Conservation (phyloP, 2,329 filamentous ascomycete genomes). For the Corynespora cassiicola region DNA sequence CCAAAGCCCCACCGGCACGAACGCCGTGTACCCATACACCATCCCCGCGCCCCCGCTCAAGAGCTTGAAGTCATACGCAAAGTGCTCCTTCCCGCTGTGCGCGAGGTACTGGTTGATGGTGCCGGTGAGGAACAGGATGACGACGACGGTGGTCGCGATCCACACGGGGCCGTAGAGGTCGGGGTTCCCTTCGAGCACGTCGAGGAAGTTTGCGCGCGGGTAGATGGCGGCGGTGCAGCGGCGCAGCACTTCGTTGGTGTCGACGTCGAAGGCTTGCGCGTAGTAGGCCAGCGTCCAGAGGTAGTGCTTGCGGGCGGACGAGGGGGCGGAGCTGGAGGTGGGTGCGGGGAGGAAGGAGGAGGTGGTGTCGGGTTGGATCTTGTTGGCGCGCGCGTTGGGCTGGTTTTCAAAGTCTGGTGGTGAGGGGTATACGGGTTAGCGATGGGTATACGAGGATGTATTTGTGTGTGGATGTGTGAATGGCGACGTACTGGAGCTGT, state of each 20-base stretch:
- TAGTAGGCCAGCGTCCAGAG: conserved; percentile 95
- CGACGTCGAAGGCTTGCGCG: conserved; percentile 97
- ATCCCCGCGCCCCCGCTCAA: conserved; percentile 89
- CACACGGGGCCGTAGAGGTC: conserved; percentile 97
- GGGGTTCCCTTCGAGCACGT: conserved; percentile 94
- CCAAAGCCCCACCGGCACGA: conserved; percentile 87
- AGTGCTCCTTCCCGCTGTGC: conserved; percentile 69
- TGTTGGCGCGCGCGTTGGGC: conserved; percentile 57
- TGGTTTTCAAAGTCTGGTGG: conserved; percentile 70
- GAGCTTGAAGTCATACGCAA: conserved; percentile 90
- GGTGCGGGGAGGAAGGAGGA: conserved; percentile 46
- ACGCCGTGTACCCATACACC: conserved; percentile 87
- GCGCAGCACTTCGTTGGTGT: conserved; percentile 85
- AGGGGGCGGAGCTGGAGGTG: conserved; percentile 30
- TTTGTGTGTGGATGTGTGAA: conserved; percentile 1
- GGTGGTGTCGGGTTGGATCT: conserved; percentile 52
- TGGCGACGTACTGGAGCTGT: conserved; percentile 73
- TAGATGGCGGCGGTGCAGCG: conserved; percentile 90
- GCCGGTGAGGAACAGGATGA: conserved; percentile 93
- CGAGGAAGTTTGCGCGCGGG: conserved; percentile 92
- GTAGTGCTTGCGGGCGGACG: conserved; percentile 70
- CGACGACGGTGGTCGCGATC: conserved; percentile 97
- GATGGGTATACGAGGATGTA: conserved; percentile 3
- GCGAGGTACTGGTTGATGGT: conserved; percentile 93
- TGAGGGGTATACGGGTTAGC: conserved; percentile 8